Evolutionary conservation across 2,329 filamentous ascomycete genomes (phyloP), one percentile per base, ranked within the genome.

Genomic region (Hymenoscyphus salicellus): DNA sequence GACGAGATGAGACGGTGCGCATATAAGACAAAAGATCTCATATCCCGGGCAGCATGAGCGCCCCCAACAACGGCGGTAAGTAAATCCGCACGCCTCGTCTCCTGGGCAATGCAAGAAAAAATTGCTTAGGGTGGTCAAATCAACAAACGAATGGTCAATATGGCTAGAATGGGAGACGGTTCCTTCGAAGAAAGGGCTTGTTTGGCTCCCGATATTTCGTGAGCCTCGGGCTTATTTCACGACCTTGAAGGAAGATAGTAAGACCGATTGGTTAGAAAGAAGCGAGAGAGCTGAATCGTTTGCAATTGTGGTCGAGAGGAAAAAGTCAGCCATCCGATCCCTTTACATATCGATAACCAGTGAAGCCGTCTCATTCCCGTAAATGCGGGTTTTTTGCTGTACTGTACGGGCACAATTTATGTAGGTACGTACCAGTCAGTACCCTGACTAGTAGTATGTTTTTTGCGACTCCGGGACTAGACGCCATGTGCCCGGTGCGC

Each of bases 251-350:
- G 55, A 32, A 32, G 28, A 32, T n/a, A 30, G 28, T 32, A 32
- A 56, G 55, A 56, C 55, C 55, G 55, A 56, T 56, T 56, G 55
- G 55, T 23, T 56, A 32, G 23, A 56, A 33, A 32, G 55, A 56
- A 7, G 30, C 55, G 55, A 56, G 55, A 17, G n/a, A 20, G 55
- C 55, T 56, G 30, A 10, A 56, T 17, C 55, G 26, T 30, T 56
- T 52, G 46, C 28, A 52, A 52, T 52, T 17, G 5, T 14, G 46
- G 46, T 56, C 55, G 30, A 14, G 46, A 23, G 16, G 16, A 52
- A 26, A 46, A n/a, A 2, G 17, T 46, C 36, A 38, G 36, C 36
- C 36, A 17, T 38, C 36, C 36, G 36, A 38, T 38, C 36, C 14
- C 14, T 38, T 38, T 16, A 16, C 36, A 38, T 38, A 38, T 38